Base-by-base conservation (phyloP, 2,329 filamentous ascomycete genomes). In the Xenosphaeropsis pyriputrescens region DNA sequence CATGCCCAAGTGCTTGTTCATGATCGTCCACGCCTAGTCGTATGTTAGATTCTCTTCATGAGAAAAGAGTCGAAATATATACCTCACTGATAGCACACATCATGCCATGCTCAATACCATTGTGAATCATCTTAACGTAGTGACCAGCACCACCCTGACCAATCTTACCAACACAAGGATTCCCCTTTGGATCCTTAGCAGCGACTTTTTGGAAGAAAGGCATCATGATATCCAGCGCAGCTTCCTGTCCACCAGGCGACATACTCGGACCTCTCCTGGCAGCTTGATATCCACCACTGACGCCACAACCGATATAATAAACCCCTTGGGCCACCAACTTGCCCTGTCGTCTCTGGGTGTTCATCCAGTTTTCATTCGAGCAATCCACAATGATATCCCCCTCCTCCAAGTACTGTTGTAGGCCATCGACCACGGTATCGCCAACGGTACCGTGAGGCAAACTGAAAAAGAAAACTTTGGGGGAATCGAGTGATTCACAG, bases 121-220 rank as follows among this genome's bases (percentile, higher is more conserved):
- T 82, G 51, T 84, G 79, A 4, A 82, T 67, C 76, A 83, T 84
- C 60, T 85, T 84, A 31, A 82, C 75, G 48, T 77, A 84, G 52
- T 84, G 78, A 0, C 79, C 79, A 2, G 70, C 66, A 2, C 78
- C 77, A 0, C 70, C 70, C 2, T 69, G 67, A 0, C 79, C 78
- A 34, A 78, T 64, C 18, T 65, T 62, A 0, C 60, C 68, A 1
- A 79, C 73, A 46, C 77, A 83, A 1, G 75, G 65, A 9, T 62
- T 65, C 1, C 72, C 72, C 4, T 70, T 59, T 29, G 59, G 58
- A 39, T 77, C 75, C 47, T 77, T 79, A 1, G 77, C 77, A 0
- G 77, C 69, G 34, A 80, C 66, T 31, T 63, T 67, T 43, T 70
- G 56, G 1, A 83, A 56, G 11, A 82, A 58, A 1, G 79, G 77